phyloP scores from a whole-genome alignment of 2,329 filamentous ascomycete genomes.

The Pseudogymnoascus destructans region DNA sequence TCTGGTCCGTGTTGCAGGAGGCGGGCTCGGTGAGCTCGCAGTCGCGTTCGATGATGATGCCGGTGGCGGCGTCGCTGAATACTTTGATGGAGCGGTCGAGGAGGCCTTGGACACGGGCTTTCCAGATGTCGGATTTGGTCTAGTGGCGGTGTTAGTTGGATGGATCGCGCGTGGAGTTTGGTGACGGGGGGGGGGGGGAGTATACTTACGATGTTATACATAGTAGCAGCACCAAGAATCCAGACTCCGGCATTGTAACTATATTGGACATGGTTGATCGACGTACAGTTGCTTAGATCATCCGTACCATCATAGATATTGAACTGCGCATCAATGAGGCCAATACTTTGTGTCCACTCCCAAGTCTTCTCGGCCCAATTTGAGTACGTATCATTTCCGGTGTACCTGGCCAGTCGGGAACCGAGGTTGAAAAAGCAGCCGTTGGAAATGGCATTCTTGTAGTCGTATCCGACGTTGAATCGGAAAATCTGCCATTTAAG shows the following conservation, averaged over 20 bases:
- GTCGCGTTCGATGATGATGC: conserved; percentile 45
- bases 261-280: conserved; percentile 48
- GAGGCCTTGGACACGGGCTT: conserved; percentile 26
- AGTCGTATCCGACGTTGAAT: conserved; percentile 50
- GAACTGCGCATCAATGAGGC: conserved; percentile 44
- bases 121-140: conserved; percentile 29
- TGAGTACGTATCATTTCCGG: conserved; percentile 63
- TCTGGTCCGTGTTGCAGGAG: conserved; percentile 48
- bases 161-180: conserved; percentile 36
- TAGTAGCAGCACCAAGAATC: conserved; percentile 38
- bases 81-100: conserved; percentile 25
- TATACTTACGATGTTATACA: conserved; percentile 35
- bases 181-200: conserved; percentile 43
- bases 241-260: conserved; percentile 57
- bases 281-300: conserved; percentile 33
- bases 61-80: conserved; percentile 32
- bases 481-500: conserved; percentile 77
- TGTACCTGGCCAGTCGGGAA: conserved; percentile 63
- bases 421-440: conserved; percentile 58
- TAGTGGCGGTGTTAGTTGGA: conserved; percentile 18
- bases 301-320: conserved; percentile 45
- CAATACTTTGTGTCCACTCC: conserved; percentile 44
- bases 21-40: conserved; percentile 38
- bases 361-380: conserved; percentile 63
- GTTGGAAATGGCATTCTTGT: conserved; percentile 58